Conservation (phyloP, 345 rosid species). For the Durio zibethinus region DNA sequence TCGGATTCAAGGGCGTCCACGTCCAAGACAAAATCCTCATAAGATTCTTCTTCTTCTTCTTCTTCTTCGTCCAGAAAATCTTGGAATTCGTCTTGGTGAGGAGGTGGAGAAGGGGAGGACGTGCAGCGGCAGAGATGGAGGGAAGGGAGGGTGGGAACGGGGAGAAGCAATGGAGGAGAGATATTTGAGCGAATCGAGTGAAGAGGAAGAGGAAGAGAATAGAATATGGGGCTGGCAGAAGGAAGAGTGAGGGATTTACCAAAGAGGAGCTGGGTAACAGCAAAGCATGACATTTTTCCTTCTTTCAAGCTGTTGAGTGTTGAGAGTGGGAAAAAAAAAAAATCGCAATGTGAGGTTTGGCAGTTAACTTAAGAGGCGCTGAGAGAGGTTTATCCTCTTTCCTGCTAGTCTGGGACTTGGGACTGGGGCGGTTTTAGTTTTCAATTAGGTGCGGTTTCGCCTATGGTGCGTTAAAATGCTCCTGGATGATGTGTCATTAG, state of each 20-base stretch:
- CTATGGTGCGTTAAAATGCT: no score
- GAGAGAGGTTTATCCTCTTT: not conserved
- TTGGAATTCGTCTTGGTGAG: constrained; percentile 24
- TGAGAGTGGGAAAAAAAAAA: not conserved
- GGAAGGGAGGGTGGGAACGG: constrained; percentile 12
- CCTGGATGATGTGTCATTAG: no score
- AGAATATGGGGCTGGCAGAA: constrained; percentile 17
- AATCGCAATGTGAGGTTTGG: not conserved
- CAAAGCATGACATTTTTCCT: constrained; percentile 12
- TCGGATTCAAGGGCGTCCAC: constrained; percentile 61
- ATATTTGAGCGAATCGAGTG: constrained; percentile 3
- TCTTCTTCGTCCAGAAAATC: constrained; percentile 5
- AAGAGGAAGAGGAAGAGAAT: not conserved
- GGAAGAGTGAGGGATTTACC: constrained; percentile 27
- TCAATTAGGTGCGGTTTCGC: no score
- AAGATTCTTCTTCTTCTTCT: constrained; percentile 20
- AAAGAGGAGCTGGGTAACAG: constrained; percentile 9
- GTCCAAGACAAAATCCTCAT: constrained; percentile 38
- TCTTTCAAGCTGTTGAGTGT: not conserved
- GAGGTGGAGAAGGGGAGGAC: constrained; percentile 19
- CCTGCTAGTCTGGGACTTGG: not conserved
- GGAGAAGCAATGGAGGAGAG: constrained; percentile 22
- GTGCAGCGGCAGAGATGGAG: constrained; percentile 25
- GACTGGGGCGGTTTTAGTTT: not conserved
- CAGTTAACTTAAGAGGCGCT: not conserved